phyloP scores from a whole-genome alignment of 257 asterid species.

The Forsythia viridissima region DNA sequence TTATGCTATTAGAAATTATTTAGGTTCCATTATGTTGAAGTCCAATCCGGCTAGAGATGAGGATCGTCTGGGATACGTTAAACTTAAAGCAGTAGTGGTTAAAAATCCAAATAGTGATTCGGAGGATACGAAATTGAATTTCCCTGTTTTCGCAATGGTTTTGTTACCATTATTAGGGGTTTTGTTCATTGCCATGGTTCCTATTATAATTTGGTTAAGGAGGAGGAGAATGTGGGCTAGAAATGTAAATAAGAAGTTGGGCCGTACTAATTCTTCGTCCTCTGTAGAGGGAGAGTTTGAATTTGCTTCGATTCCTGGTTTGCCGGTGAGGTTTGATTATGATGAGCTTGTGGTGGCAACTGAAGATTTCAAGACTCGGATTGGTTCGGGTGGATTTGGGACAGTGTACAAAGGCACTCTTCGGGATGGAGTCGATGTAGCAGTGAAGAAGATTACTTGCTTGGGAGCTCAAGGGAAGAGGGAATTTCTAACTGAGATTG shows the following conservation, averaged over 20 bases:
- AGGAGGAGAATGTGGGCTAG: slow-evolving; percentile 21
- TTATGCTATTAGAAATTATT: slow-evolving; percentile 38
- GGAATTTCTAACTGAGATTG: slow-evolving; percentile 76
- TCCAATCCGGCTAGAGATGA: slow-evolving; percentile 11
- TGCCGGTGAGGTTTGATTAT: slow-evolving; percentile 60
- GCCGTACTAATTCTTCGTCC: slow-evolving; percentile 16
- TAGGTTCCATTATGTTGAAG: slow-evolving; percentile 51
- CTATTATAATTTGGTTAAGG: slow-evolving; percentile 31
- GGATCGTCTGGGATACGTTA: slow-evolving; percentile 51
- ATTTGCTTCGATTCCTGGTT: slow-evolving; percentile 52
- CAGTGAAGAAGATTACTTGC: slow-evolving; percentile 78
- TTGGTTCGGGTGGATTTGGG: slow-evolving; percentile 92
- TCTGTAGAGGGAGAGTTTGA: slow-evolving; percentile 44
- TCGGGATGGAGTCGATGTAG: slow-evolving; percentile 52
- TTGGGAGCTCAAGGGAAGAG: slow-evolving; percentile 62
- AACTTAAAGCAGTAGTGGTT: slow-evolving; percentile 28
- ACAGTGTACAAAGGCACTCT: slow-evolving; percentile 73
- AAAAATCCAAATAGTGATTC: slow-evolving; percentile 3
- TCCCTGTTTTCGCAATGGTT: slow-evolving; percentile 46
- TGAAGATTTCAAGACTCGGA: slow-evolving; percentile 43
- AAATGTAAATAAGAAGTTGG: slow-evolving; percentile 17
- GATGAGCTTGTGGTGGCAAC: slow-evolving; percentile 61
- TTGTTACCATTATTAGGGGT: slow-evolving; percentile 54
- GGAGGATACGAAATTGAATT: slow-evolving; percentile 20
- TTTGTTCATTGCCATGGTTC: slow-evolving; percentile 24